These are phyloP conservation scores for Strigomonas culicis DNA, from an alignment of 208 protist species.

Conservation along the genomic window DNA sequence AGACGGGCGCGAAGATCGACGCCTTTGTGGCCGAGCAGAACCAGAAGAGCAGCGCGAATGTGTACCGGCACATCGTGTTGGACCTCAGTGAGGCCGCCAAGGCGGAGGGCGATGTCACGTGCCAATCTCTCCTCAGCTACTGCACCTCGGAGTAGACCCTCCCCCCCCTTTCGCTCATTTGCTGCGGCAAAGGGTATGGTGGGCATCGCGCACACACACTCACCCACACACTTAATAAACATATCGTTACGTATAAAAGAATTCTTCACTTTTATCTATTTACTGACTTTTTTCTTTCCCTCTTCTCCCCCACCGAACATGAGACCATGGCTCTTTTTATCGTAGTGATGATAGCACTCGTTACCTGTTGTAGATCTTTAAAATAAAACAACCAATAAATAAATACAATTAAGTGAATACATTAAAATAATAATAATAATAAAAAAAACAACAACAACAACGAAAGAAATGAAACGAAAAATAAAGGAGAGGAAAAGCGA, in stretches of 20 bases:
- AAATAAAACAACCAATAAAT: background rate
- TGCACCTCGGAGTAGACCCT: conserved; percentile 12
- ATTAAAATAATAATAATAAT: background rate
- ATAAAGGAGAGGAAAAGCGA: background rate
- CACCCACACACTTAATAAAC: background rate
- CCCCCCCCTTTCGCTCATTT: background rate
- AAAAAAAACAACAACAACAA: background rate
- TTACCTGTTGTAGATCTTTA: background rate
- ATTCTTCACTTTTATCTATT: background rate
- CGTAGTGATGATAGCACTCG: background rate
- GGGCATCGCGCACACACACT: background rate
- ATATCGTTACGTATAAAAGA: background rate
- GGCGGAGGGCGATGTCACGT: conserved; percentile 52
- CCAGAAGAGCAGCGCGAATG: conserved; percentile 26
- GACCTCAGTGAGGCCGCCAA: conserved; percentile 50
- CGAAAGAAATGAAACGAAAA: background rate
- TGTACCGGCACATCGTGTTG: conserved; percentile 25
- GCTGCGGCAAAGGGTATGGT: background rate
- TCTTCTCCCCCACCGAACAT: background rate
- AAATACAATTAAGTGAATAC: background rate
- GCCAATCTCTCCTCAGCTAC: conserved; percentile 52
- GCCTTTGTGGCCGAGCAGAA: conserved; percentile 28
- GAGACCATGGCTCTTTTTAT: background rate
- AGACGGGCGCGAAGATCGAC: conserved; percentile 22
- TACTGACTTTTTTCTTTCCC: background rate